phyloP scores from a whole-genome alignment of 176 grass and related monocot genomes.

The Puya raimondii region DNA sequence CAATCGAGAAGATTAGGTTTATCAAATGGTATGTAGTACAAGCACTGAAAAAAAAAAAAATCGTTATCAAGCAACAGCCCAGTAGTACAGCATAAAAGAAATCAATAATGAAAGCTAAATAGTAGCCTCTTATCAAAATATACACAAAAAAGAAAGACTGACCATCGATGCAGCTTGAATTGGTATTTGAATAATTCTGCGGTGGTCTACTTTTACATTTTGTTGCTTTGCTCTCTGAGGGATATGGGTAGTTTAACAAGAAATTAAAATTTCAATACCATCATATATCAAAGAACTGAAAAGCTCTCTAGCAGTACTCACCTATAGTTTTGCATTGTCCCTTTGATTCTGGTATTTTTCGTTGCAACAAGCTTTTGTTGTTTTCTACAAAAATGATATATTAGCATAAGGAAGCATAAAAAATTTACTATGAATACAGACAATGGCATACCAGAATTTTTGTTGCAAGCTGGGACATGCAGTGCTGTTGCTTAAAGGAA shows the following conservation, averaged over 20 bases:
- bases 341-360: constrained; percentile 2
- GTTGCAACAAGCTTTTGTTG: not conserved
- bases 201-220: not conserved
- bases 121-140: not conserved
- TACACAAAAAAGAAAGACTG: not conserved
- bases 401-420: not conserved
- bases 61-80: not conserved
- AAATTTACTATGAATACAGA: not conserved
- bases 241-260: not conserved
- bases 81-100: not conserved
- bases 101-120: not conserved
- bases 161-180: not conserved
- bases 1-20: not conserved
- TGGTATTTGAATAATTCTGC: not conserved
- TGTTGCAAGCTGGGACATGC: too few species aligned
- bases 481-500: not conserved
- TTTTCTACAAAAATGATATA: constrained; percentile 12
- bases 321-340: constrained; percentile 3
- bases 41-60: not conserved
- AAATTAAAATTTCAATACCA: not conserved
- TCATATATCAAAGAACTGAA: not conserved
- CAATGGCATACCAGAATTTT: not conserved
- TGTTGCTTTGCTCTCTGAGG: constrained; percentile 1
- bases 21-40: not conserved
- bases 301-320: not conserved